A percentile compares a stretch with the other conserved stretches of the same genome.
phyloP scores from a whole-genome alignment of 768 basidiomycete genomes.

The Stropharia rugosoannulata region DNA sequence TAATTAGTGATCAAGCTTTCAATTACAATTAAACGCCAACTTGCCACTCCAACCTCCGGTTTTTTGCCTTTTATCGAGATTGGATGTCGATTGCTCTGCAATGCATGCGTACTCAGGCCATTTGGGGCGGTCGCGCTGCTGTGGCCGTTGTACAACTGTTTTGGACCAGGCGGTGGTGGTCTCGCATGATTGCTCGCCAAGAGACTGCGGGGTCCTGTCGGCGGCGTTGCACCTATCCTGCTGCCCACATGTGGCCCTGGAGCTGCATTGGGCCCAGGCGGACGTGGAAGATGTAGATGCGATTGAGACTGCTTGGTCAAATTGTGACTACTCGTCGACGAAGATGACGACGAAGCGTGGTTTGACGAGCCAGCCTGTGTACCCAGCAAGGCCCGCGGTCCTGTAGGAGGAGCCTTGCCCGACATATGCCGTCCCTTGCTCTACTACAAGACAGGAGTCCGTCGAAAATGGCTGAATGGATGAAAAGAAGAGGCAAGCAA shows the following conservation, averaged over 20 bases:
- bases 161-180: slow-evolving; percentile 31
- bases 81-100: slow-evolving; percentile 30
- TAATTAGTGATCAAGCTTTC: slow-evolving; percentile 15
- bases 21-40: slow-evolving; percentile 10
- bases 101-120: slow-evolving; percentile 21
- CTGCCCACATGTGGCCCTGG: slow-evolving; percentile 18
- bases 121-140: slow-evolving; percentile 19
- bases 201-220: slow-evolving; percentile 67
- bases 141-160: slow-evolving; percentile 43
- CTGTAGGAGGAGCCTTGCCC: slow-evolving; percentile 75
- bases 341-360: slow-evolving; percentile 32
- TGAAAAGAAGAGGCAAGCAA: slow-evolving; percentile 13
- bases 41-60: slow-evolving; percentile 25
- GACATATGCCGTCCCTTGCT: slow-evolving; percentile 46
- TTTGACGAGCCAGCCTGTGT: slow-evolving; percentile 15
- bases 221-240: slow-evolving; percentile 55
- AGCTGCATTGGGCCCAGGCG: slow-evolving; percentile 14
- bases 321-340: slow-evolving; percentile 30
- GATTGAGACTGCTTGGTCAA: slow-evolving; percentile 27
- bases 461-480: slow-evolving; percentile 13
- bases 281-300: slow-evolving; percentile 21
- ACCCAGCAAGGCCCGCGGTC: slow-evolving; percentile 67
- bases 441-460: slow-evolving; percentile 3
- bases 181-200: slow-evolving; percentile 34
- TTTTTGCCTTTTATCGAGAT: slow-evolving; percentile 40